Evolutionary conservation across 257 asterid genomes (phyloP), one percentile per base, ranked within the genome.

Genomic region (Primulina huaijiensis): DNA sequence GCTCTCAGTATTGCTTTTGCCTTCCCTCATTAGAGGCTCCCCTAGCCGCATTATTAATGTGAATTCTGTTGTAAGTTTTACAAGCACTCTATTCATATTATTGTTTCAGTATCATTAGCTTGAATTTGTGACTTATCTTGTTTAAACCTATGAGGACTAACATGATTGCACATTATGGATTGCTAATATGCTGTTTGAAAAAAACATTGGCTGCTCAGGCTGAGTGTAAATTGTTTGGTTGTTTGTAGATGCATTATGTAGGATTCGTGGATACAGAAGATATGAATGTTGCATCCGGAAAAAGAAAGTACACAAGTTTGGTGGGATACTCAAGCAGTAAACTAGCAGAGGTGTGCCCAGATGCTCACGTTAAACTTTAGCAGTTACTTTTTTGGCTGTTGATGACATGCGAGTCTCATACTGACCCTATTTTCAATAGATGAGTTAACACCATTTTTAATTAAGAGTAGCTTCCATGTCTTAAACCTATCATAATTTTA

Each of bases 241-340:
- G 52, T 75, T 20, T 79, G 79, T 85, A 94, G 99, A 88, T 89
- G 93, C 98, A 91, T 78, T 77, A 77, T 79, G 73, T 88, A 61
- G 99, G 99, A 80, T 94, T 91, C 73, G 97, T 91, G 71, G 99
- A 94, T 87, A 86, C 99, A 21, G 95, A 94, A 75, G 99, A 94
- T 82, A 85, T 94, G 98, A 89, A 91, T 76, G 85, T 89, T 76
- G 87, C 86, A 56, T 88, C 96, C 70, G 95, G 96, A 43, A 91
- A 89, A 79, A 83, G 93, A 77, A 89, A 83, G 84, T 94, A 79
- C 79, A 72, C 89, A 31, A 89, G 98, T 81, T 60, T 85, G 82
- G 80, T 88, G 72, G 98, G 97, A 73, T 94, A 94, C 70, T 71
- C 85, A 16, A 79, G 87, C 89, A 88, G 98, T 78, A 91, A 94